Percentiles rank a stretch among this genome's conserved stretches.
Evolutionary conservation across 2,329 filamentous ascomycete species (phyloP).

Genomic region (Xylariaceae sp.): DNA sequence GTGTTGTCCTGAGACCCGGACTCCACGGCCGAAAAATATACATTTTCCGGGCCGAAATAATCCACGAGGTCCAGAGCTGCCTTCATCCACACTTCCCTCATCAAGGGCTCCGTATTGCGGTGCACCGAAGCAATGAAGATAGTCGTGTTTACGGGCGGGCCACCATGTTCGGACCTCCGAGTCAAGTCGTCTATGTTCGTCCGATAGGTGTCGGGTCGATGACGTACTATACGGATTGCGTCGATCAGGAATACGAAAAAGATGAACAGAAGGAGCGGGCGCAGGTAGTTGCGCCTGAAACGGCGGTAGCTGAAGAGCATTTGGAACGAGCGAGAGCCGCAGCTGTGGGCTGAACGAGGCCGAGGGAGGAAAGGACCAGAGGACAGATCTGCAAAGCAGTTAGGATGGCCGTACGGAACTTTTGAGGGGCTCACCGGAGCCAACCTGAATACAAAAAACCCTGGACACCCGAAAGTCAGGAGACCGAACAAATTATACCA

Average conservation of each 20-base stretch:
- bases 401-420: background rate
- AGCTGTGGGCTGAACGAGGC: no score
- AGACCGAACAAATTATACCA: constrained; percentile 16
- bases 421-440: background rate
- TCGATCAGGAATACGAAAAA: constrained; percentile 33
- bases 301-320: constrained; percentile 34
- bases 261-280: constrained; percentile 29
- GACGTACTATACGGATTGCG: constrained; percentile 27
- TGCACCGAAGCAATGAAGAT: constrained; percentile 64
- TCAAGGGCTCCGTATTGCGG: constrained; percentile 58
- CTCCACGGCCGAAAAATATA: constrained; percentile 62
- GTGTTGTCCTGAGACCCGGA: constrained; percentile 64
- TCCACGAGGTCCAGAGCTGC: constrained; percentile 52
- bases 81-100: constrained; percentile 55
- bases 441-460: background rate
- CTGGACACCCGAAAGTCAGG: background rate
- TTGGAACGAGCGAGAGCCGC: constrained; percentile 17
- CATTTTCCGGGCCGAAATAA: constrained; percentile 54
- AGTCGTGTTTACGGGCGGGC: constrained; percentile 25
- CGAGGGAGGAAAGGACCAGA: no score
- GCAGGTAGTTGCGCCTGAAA: constrained; percentile 32
- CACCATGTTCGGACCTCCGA: constrained; percentile 16
- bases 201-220: constrained; percentile 29
- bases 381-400: background rate
- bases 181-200: constrained; percentile 19